Evolutionary conservation across 345 rosid genomes (phyloP).

Genomic region (Eucalyptus decipiens): DNA sequence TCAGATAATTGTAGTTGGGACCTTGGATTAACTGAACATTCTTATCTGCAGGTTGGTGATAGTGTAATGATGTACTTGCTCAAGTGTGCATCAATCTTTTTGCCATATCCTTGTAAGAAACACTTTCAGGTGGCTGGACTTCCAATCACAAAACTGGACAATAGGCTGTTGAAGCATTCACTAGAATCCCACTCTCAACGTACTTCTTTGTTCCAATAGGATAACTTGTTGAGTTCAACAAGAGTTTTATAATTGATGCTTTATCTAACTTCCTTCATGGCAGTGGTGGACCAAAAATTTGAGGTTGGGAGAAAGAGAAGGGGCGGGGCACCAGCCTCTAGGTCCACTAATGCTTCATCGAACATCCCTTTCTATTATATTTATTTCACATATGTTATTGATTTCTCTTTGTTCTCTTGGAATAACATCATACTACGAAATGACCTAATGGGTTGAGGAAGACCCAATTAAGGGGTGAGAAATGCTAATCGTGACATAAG

Average conservation of each 20-base stretch:
- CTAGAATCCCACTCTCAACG: neutral
- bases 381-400: neutral
- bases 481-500: neutral
- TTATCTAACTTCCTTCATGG: neutral
- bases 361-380: neutral
- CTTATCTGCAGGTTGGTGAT: constrained; percentile 49
- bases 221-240: neutral
- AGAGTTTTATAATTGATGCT: neutral
- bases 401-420: neutral
- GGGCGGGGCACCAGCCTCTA: neutral
- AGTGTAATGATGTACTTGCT: constrained; percentile 57
- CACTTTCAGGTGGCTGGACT: constrained; percentile 67
- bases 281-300: neutral
- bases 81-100: constrained; percentile 39
- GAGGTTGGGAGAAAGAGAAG: neutral
- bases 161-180: constrained; percentile 1
- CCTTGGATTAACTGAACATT: neutral
- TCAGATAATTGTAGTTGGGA: neutral
- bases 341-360: neutral
- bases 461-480: neutral
- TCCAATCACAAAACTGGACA: constrained; percentile 11
- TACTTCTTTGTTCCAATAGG: neutral
- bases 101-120: constrained; percentile 34
- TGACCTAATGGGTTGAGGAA: neutral
- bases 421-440: neutral